These are phyloP conservation scores for Cephalotrichum gorgonifer DNA, from an alignment of 2,329 filamentous ascomycete genomes.

Conservation along the genomic window DNA sequence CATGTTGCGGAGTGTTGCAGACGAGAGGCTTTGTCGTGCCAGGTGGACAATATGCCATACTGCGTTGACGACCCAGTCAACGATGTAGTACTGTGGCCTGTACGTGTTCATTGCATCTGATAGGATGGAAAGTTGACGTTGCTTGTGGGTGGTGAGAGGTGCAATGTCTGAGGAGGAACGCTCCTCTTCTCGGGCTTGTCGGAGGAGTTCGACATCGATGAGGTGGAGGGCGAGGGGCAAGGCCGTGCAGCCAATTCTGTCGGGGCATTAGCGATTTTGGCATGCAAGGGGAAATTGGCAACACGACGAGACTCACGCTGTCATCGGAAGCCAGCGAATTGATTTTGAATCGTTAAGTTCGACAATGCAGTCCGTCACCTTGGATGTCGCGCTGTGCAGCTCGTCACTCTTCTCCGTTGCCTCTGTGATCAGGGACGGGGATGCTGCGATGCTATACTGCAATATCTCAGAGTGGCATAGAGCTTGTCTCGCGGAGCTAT, in stretches of 20 bases:
- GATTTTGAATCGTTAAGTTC: conserved; percentile 34
- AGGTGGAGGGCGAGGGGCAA: conserved; percentile 22
- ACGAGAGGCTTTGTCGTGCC: conserved; percentile 19
- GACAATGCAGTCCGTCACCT: conserved; percentile 33
- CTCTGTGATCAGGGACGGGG: conserved; percentile 19
- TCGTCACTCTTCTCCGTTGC: conserved; percentile 30
- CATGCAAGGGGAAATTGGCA: not conserved
- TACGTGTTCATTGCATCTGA: conserved; percentile 35
- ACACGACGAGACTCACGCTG: conserved; percentile 24
- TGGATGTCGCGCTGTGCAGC: conserved; percentile 31
- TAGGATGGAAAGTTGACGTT: conserved; percentile 23
- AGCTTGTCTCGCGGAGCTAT: conserved; percentile 29
- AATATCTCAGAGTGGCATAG: conserved; percentile 36
- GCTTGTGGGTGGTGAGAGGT: not conserved
- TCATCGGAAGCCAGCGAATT: conserved; percentile 34
- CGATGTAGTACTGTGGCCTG: conserved; percentile 32
- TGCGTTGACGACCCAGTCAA: conserved; percentile 32
- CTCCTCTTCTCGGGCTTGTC: not conserved
- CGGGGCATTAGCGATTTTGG: not conserved
- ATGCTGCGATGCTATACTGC: conserved; percentile 20
- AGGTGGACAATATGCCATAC: conserved; percentile 31
- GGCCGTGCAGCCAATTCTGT: conserved; percentile 19
- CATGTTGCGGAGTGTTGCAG: conserved; percentile 12
- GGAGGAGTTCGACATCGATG: conserved; percentile 21
- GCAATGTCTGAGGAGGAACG: not conserved